Conservation (phyloP, 2,329 filamentous ascomycete genomes). For the Pseudocercospora ulei region DNA sequence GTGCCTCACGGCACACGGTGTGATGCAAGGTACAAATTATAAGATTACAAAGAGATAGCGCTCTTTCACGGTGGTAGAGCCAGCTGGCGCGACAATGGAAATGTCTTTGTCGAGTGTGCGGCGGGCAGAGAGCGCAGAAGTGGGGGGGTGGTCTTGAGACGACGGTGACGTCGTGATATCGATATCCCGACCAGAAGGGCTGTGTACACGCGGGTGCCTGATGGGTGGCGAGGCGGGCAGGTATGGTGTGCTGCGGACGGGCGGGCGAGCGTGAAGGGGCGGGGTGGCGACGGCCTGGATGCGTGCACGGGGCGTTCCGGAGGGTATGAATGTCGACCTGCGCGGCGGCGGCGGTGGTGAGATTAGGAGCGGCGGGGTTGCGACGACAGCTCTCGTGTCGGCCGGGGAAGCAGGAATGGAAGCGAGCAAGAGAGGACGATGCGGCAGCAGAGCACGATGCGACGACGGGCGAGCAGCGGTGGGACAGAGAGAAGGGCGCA, state of each 20-base stretch:
- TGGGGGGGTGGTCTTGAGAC: slow-evolving; percentile 9
- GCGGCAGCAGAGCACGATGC: slow-evolving; percentile 5
- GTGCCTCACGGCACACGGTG: slow-evolving; percentile 27
- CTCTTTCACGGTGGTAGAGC: slow-evolving; percentile 20
- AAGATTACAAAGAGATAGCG: slow-evolving; percentile 31
- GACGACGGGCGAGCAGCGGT: slow-evolving; percentile 1
- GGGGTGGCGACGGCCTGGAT: background rate
- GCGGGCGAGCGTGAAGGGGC: background rate
- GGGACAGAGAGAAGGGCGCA: slow-evolving; percentile 4
- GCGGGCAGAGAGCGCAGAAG: slow-evolving; percentile 14
- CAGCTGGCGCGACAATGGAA: slow-evolving; percentile 23
- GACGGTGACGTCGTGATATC: slow-evolving; percentile 7
- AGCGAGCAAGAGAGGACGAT: slow-evolving; percentile 8
- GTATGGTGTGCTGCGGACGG: background rate
- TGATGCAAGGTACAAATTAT: slow-evolving; percentile 29
- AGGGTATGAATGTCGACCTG: no score
- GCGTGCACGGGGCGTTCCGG: no score
- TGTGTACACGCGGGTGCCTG: slow-evolving; percentile 5
- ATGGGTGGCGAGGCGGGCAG: background rate
- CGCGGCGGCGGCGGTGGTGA: no score
- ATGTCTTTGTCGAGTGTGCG: slow-evolving; percentile 21
- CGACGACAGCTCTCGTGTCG: slow-evolving; percentile 7
- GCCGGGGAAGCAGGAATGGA: slow-evolving; percentile 1
- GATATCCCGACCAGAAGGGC: slow-evolving; percentile 2
- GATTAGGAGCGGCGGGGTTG: slow-evolving; percentile 7